Evolutionary conservation across 225 moss, liverwort and hornwort genomes (phyloP).

Genomic region (Physcomitrellopsis africana): DNA sequence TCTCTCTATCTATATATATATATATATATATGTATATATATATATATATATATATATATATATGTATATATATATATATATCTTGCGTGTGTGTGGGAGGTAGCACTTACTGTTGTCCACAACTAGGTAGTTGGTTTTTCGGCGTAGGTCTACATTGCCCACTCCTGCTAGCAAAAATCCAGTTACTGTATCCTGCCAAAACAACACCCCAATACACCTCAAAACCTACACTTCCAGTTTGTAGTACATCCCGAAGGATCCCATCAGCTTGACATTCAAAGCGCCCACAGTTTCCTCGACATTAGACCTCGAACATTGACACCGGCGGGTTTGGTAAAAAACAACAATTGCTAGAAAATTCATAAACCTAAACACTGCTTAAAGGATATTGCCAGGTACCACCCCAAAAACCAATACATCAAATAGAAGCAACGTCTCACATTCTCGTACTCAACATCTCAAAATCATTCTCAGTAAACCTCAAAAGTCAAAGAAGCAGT

Average conservation of each 20-base stretch:
- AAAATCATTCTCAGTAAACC: neutral
- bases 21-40: too few relatives aligned
- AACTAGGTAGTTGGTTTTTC: constrained; percentile 91
- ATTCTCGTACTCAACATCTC: constrained; percentile 11
- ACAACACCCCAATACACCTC: constrained; percentile 21
- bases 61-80: neutral
- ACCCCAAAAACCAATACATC: neutral
- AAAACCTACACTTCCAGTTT: constrained; percentile 15
- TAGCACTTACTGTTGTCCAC: constrained; percentile 79
- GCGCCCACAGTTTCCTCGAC: neutral
- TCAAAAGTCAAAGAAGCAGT: neutral
- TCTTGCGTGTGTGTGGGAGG: neutral
- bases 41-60: too few relatives aligned
- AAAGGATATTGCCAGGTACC: neutral
- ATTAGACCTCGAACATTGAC: neutral
- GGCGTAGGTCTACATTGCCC: constrained; percentile 91
- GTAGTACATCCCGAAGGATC: neutral
- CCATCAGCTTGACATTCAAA: neutral
- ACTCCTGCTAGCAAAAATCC: constrained; percentile 94
- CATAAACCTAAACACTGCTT: neutral
- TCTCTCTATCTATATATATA: too few relatives aligned
- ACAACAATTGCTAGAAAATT: neutral
- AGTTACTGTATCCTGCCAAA: constrained; percentile 90
- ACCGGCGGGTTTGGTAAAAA: neutral
- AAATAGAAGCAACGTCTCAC: neutral